A percentile compares a stretch with the other conserved stretches of the same genome.
These are phyloP conservation scores for Purpureocillium lavendulum DNA, from an alignment of 2,329 filamentous ascomycete species.

Conservation along the genomic window DNA sequence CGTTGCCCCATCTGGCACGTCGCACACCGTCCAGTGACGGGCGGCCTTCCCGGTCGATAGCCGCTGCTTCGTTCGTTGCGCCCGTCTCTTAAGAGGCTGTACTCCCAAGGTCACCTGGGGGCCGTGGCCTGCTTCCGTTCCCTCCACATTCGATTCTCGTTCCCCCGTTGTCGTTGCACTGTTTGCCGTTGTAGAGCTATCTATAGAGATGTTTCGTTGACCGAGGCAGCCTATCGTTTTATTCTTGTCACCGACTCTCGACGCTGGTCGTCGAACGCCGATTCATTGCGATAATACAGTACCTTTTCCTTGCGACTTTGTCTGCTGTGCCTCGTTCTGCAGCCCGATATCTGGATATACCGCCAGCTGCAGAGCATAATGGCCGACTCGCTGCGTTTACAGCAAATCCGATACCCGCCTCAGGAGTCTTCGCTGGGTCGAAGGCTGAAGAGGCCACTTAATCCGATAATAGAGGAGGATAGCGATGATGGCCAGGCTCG, in stretches of 20 bases:
- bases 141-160: slow-evolving; percentile 26
- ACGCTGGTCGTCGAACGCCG: slow-evolving; percentile 27
- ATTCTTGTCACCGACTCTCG: slow-evolving; percentile 13
- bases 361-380: slow-evolving; percentile 30
- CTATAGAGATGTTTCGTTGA: slow-evolving; percentile 31
- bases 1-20: slow-evolving; percentile 7
- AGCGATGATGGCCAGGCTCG: slow-evolving; percentile 27
- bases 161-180: slow-evolving; percentile 17
- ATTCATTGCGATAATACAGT: slow-evolving; percentile 9
- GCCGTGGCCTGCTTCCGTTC: slow-evolving; percentile 10
- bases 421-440: slow-evolving; percentile 48
- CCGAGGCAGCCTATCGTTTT: slow-evolving; percentile 34
- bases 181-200: slow-evolving; percentile 15
- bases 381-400: slow-evolving; percentile 28
- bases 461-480: slow-evolving; percentile 57
- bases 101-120: slow-evolving; percentile 15
- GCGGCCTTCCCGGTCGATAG: slow-evolving; percentile 2
- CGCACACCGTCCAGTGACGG: slow-evolving; percentile 9
- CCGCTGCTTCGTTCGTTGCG: background rate
- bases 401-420: slow-evolving; percentile 28
- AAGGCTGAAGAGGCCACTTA: slow-evolving; percentile 45
- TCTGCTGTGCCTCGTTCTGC: background rate
- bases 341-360: slow-evolving; percentile 19
- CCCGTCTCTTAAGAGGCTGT: slow-evolving; percentile 17
- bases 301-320: slow-evolving; percentile 1